A percentile compares a stretch with the other conserved stretches of the same genome.
phyloP scores from a whole-genome alignment of 768 basidiomycete species.

The Suillus spraguei region DNA sequence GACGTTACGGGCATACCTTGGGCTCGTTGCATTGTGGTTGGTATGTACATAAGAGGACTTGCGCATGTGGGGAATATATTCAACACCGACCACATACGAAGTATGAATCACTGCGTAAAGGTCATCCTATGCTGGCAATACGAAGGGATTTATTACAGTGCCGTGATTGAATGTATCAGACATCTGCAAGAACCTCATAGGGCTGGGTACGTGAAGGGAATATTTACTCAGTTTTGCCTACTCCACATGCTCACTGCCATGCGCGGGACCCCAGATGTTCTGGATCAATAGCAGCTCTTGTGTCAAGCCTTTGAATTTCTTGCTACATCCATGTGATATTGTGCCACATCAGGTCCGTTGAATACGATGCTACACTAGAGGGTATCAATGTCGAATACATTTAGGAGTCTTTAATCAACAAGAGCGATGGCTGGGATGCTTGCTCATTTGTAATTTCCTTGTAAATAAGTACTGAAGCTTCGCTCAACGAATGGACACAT shows the following conservation, averaged over 20 bases:
- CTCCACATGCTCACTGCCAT: neutral
- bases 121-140: neutral
- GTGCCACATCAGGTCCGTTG: slow-evolving; percentile 1
- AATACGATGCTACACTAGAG: slow-evolving; percentile 8
- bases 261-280: neutral
- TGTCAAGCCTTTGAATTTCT: neutral
- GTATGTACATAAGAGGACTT: neutral
- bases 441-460: slow-evolving; percentile 44
- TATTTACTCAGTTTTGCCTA: neutral
- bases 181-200: neutral
- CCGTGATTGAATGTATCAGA: neutral
- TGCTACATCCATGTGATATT: neutral
- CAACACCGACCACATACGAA: neutral
- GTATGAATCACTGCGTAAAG: neutral
- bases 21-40: neutral
- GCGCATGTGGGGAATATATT: neutral
- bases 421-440: neutral
- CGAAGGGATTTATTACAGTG: neutral
- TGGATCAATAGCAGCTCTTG: neutral
- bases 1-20: neutral
- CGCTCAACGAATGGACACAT: slow-evolving; percentile 2
- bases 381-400: neutral
- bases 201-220: neutral
- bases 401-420: neutral
- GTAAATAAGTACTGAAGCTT: slow-evolving; percentile 44